Evolutionary conservation across 1,284 basidiomycete genomes (phyloP).

Genomic region (Cryptococcus sp.): DNA sequence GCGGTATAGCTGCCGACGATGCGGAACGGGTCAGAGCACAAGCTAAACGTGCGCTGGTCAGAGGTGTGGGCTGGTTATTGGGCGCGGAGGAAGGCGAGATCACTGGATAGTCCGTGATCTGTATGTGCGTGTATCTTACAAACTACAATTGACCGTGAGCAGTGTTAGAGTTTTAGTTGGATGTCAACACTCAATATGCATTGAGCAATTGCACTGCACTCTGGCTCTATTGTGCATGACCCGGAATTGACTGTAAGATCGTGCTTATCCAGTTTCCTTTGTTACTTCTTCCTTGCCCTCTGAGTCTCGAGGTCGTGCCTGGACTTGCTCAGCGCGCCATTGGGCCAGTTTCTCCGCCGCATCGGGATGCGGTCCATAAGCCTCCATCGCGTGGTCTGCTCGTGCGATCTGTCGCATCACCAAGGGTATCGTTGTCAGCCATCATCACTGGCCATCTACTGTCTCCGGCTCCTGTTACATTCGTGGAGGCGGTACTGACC

Average conservation of each 20-base stretch:
- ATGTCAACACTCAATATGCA: too few species aligned
- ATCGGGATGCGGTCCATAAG: slow-evolving; percentile 44
- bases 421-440: background rate
- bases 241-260: too few species aligned
- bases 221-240: background rate
- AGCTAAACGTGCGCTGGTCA: slow-evolving; percentile 49
- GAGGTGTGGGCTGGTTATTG: slow-evolving; percentile 54
- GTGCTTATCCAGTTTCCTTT: background rate
- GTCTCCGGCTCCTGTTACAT: background rate
- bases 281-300: slow-evolving; percentile 8
- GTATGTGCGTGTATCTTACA: too few species aligned
- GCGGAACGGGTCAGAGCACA: slow-evolving; percentile 42
- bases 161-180: too few species aligned
- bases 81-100: slow-evolving; percentile 52
- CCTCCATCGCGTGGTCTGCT: slow-evolving; percentile 42
- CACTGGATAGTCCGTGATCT: background rate
- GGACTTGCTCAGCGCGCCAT: too few species aligned
- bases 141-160: background rate
- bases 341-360: slow-evolving; percentile 23
- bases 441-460: too few species aligned
- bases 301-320: slow-evolving; percentile 4
- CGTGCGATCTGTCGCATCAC: slow-evolving; percentile 28
- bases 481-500: slow-evolving; percentile 26
- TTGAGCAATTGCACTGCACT: too few species aligned
- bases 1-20: slow-evolving; percentile 17